Base-by-base conservation (phyloP, 2,329 filamentous ascomycete species). In the Fusarium dimerum region DNA sequence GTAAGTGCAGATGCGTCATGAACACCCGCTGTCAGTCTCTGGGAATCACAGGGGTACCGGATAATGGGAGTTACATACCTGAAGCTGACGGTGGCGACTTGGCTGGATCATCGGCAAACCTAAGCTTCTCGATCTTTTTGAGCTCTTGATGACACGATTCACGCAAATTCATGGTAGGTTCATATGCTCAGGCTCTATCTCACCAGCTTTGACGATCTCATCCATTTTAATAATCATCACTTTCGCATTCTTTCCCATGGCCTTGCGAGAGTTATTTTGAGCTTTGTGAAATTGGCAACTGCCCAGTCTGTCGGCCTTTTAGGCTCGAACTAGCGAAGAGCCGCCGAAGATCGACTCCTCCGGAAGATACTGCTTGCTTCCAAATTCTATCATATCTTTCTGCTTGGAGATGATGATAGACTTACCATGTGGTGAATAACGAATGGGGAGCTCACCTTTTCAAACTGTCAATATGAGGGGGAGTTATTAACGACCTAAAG, bases 141-240 rank as follows among this genome's bases (percentile, higher is more conserved):
- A 92, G 71, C 86, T 88, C 76, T 93, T 86, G 59, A 95, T 86
- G 20, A 95, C 89, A 51, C 87, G 82, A 78, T 90, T 90, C 58
- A 96, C 91, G 68, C 95, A 96, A 70, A 95, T 92, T 10, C 91
- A 90, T 1, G 90, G 90, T 5, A 95, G 78, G 72, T 95, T 90
- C 8, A 96, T 86, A 13, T 88, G 81, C 66, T 90, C 89, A 7
- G 91, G 88, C 1, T 89, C 76, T 64, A 96, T 92, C 67, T 90
- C 87, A 45, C 91, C 91, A 3, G 89, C 86, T 72, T 94, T 89
- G 43, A 95, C 91, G 60, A 96, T 93, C 67, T 95, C 80, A 71
- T 96, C 91, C 7, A 91, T 91, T 74, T 95, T 91, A 43, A 95
- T 90, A 64, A 95, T 93, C 48, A 90, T 95, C 71, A 88, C 80